Conservation (phyloP, 208 protist species). For the Leishmania turanica region DNA sequence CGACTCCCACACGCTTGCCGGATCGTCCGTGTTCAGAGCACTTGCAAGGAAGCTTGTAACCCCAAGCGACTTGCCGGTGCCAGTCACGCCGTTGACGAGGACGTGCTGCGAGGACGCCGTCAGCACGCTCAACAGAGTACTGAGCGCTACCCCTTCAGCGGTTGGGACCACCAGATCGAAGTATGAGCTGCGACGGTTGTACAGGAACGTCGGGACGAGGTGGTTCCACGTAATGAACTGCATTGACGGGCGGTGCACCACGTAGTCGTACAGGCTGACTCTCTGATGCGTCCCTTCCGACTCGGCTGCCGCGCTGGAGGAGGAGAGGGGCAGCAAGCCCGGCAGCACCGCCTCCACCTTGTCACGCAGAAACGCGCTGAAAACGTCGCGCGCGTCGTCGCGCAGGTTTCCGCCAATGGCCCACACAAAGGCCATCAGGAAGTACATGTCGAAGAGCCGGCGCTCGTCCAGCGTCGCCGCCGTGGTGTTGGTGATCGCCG, state of each 20-base stretch:
- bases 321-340: conserved; percentile 28
- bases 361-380: conserved; percentile 85
- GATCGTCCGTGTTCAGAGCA: conserved; percentile 75
- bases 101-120: conserved; percentile 78
- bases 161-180: conserved; percentile 97
- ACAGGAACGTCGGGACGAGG: conserved; percentile 93
- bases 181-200: conserved; percentile 82
- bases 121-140: conserved; percentile 81
- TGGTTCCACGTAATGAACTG: conserved; percentile 92
- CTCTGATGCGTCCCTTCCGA: conserved; percentile 7
- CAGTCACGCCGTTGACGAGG: conserved; percentile 94
- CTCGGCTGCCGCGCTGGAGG: neutral
- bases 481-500: conserved; percentile 54
- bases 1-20: conserved; percentile 80
- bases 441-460: conserved; percentile 92
- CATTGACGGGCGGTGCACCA: conserved; percentile 87
- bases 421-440: conserved; percentile 97
- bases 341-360: conserved; percentile 75
- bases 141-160: conserved; percentile 89
- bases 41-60: conserved; percentile 73
- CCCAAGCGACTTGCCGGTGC: conserved; percentile 94
- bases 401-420: conserved; percentile 94
- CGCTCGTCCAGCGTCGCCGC: conserved; percentile 49
- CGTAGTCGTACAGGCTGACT: conserved; percentile 93
- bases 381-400: conserved; percentile 83